Evolutionary conservation across 305 asterid species (phyloP), one percentile per base, ranked within the genome.

Genomic region (Caryopteris hybrid): DNA sequence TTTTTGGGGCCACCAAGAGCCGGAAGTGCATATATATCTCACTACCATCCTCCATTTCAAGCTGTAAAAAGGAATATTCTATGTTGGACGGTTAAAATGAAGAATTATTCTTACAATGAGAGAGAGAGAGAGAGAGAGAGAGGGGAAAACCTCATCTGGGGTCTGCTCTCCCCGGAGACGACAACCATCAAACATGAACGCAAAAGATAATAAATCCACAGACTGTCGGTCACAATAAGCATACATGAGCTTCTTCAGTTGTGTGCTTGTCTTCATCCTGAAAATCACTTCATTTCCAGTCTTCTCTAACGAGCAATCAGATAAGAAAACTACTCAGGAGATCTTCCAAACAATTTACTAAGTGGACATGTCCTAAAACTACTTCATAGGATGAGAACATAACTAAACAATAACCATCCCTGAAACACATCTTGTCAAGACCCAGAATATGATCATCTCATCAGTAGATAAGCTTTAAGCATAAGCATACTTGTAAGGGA

Each of bases 181-280:
- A 71, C 80, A 75, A 0, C 85, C 88, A 61, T 83, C 80, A 52
- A 78, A 75, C 17, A 75, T 71, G 63, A 83, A 83, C 0, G 83
- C 84, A 23, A 83, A 71, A 11, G 81, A 68, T 8, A 25, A 68
- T 61, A 75, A 25, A 20, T 77, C 80, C 31, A 72, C 77, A 0
- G 85, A 76, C 22, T 65, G 80, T 2, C 81, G 72, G 54, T 78
- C 80, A 50, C 85, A 83, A 9, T 83, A 80, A 48, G 82, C 85
- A 47, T 68, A 70, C 81, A 83, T 80, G 6, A 83, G 88, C 70
- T 80, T 80, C 80, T 83, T 80, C 57, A 83, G 74, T 27, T 80
- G 80, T 0, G 88, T 78, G 62, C 71, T 67, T 71, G 80, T 73
- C 75, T 74, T 75, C 0, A 78, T 83, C 79, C 81, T 78, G 79